Evolutionary conservation across 129 eudicot genomes (phyloP), one percentile per base, ranked within the genome.

Genomic region (Calendula officinalis): DNA sequence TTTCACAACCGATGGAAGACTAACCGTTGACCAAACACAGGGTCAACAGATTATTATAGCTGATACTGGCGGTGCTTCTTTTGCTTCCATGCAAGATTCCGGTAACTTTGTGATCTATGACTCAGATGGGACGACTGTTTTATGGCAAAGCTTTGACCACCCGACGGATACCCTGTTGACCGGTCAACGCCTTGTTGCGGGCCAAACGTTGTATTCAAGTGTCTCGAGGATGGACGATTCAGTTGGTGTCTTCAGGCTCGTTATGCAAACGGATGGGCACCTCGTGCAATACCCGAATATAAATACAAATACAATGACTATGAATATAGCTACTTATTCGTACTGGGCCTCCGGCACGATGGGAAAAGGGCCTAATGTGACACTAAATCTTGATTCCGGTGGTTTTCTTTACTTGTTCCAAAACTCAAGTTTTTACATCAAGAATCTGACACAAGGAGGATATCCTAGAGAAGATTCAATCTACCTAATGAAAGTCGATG

Each of bases 61-160:
- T 47, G 72, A 49, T 4, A 2, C 40, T 3, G 13, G 9, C 11
- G 14, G 68, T 8, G 67, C 75, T 50, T 66, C 70, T 14, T 16
- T 70, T 7, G 90, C 79, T 6, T 73, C 85, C 57, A 80, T 83
- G 85, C 75, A 59, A 8, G 78, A 83, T 60, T n/a, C 64, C 0
- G 83, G 83, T 2, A 78, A 78, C 75, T 68, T 78, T 41, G 59
- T 66, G 46, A 62, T 80, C 54, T 69, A 75, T 13, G 61, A 55
- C 17, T 54, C 39, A 16, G 48, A 47, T 12, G 49, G 70, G 34
- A 17, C 27, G 6, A 56, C 37, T 3, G 30, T 68, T 0, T 27
- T 73, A 36, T 81, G 86, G 86, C 77, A 73, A 56, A 77, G 68
- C 38, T 81, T 77, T 41, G 80, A 73, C 17, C 22, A 68, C 60